A percentile compares a stretch with the other conserved stretches of the same genome.
Conservation (phyloP, 2,329 filamentous ascomycete genomes). For the Alternaria consortialis region DNA sequence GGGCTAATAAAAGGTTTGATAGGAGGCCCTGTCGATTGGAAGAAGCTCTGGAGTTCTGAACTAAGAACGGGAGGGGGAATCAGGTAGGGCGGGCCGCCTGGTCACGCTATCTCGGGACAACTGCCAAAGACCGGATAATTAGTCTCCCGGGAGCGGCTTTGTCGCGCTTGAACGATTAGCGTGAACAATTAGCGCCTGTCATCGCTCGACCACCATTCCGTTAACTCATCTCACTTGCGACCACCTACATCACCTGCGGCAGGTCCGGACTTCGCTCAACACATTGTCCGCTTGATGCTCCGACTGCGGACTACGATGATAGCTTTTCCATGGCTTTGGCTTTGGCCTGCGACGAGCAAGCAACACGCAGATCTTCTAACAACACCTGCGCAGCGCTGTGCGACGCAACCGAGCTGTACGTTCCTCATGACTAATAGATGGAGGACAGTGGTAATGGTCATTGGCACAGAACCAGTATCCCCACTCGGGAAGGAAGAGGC, state of each 20-base stretch:
- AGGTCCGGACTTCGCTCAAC: conserved; percentile 5
- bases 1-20: background rate
- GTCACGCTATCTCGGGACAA: conserved; percentile 7
- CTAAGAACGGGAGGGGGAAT: conserved; percentile 8
- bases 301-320: background rate
- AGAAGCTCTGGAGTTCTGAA: background rate
- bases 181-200: conserved; percentile 7
- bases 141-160: conserved; percentile 7
- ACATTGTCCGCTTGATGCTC: background rate
- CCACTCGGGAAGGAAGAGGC: background rate
- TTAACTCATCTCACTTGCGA: conserved; percentile 8
- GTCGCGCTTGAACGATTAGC: background rate
- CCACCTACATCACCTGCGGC: conserved; percentile 3
- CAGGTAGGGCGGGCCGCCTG: conserved; percentile 9
- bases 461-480: background rate
- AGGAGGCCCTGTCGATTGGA: background rate
- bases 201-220: background rate
- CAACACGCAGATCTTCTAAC: background rate
- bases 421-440: background rate
- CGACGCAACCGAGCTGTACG: background rate
- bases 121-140: conserved; percentile 11
- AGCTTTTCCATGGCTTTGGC: background rate
- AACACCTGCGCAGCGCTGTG: background rate
- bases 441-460: background rate
- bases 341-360: background rate